These are phyloP conservation scores for Fusarium sp. DNA, from an alignment of 2,329 filamentous ascomycete genomes.

Conservation along the genomic window DNA sequence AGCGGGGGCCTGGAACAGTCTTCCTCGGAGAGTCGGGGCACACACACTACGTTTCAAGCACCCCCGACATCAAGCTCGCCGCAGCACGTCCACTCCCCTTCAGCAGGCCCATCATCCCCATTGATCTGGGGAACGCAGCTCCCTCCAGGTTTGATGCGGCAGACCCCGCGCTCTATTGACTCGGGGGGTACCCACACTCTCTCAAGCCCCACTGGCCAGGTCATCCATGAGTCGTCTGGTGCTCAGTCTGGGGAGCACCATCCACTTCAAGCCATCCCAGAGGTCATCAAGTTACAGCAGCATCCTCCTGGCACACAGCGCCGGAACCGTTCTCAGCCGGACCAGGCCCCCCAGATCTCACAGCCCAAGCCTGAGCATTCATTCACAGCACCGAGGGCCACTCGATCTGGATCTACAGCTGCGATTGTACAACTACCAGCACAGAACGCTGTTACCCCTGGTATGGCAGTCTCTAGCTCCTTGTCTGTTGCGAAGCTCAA, in stretches of 20 bases:
- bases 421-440: background rate
- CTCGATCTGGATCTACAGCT: background rate
- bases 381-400: background rate
- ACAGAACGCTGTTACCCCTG: background rate
- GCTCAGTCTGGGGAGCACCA: background rate
- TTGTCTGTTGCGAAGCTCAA: background rate
- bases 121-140: background rate
- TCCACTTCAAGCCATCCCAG: background rate
- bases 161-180: background rate
- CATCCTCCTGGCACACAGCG: background rate
- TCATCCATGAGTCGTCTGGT: background rate
- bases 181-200: background rate
- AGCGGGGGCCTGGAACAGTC: background rate
- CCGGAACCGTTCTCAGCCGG: background rate
- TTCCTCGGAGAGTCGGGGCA: background rate
- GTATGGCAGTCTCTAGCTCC: background rate
- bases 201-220: background rate
- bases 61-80: background rate
- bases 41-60: background rate
- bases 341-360: background rate
- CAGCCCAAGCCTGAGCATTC: background rate
- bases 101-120: background rate
- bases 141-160: background rate
- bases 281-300: background rate
- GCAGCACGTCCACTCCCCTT: background rate